These are phyloP conservation scores for Kwoniella mangroviensis DNA, from an alignment of 768 basidiomycete genomes.

Conservation along the genomic window DNA sequence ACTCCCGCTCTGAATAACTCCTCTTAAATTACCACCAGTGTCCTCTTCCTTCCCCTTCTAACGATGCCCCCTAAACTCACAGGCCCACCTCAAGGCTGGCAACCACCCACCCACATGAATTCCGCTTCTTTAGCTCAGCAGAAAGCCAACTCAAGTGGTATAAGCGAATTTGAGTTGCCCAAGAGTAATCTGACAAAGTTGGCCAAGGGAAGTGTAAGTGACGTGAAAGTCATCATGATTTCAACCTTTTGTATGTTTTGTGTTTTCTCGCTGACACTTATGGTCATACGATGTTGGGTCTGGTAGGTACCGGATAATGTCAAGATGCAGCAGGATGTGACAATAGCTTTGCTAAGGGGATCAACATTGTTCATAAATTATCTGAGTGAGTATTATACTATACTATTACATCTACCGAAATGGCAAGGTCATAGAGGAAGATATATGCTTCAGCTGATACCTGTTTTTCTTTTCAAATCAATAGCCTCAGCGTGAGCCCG, in stretches of 20 bases:
- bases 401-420: too few species aligned
- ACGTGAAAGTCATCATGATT: too few species aligned
- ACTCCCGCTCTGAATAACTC: too few species aligned
- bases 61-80: constrained; percentile 4
- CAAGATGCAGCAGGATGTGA: constrained; percentile 88
- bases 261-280: neutral
- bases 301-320: constrained; percentile 78
- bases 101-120: constrained; percentile 14
- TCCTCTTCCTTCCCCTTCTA: neutral
- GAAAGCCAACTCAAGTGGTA: constrained; percentile 68
- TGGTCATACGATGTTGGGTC: neutral
- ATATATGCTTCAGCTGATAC: neutral
- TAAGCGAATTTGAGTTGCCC: constrained; percentile 87
- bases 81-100: neutral
- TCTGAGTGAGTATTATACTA: constrained; percentile 66
- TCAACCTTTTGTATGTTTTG: too few species aligned
- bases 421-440: too few species aligned
- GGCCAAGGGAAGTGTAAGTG: constrained; percentile 76
- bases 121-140: constrained; percentile 41
- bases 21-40: neutral
- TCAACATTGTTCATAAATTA: constrained; percentile 97
- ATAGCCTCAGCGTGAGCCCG: constrained; percentile 63
- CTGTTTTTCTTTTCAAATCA: neutral
- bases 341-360: constrained; percentile 79
- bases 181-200: constrained; percentile 80